Conservation (phyloP, 305 asterid genomes). For the Fraxinus sp. region DNA sequence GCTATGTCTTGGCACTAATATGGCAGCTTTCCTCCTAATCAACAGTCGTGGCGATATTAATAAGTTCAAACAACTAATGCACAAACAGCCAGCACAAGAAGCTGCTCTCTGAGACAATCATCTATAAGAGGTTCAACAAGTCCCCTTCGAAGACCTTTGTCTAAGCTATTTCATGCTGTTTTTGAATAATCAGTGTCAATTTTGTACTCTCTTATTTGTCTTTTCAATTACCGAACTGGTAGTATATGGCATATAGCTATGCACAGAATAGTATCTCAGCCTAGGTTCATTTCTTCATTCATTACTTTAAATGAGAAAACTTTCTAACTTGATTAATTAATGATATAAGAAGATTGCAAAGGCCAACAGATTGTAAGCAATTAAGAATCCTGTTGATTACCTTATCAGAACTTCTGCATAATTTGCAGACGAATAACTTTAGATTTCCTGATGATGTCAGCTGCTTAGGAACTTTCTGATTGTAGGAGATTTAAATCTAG, state of each 20-base stretch:
- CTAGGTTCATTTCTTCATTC: neutral
- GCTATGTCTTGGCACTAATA: neutral
- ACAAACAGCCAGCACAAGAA: neutral
- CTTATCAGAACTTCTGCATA: neutral
- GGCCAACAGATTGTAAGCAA: neutral
- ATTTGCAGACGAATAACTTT: neutral
- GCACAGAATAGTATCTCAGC: neutral
- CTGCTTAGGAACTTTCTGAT: neutral
- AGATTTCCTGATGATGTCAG: neutral
- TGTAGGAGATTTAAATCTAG: neutral
- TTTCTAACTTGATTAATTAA: neutral
- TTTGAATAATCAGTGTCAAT: neutral
- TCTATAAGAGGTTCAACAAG: neutral
- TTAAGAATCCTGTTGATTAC: neutral
- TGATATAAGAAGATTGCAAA: neutral
- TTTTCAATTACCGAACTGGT: neutral
- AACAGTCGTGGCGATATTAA: neutral
- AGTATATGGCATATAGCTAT: neutral
- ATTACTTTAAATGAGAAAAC: neutral
- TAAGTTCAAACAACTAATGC: slow-evolving; percentile 14
- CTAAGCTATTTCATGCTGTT: neutral
- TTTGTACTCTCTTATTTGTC: neutral
- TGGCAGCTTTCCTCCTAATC: slow-evolving; percentile 3
- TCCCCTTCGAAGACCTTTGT: neutral
- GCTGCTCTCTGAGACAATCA: neutral